Evolutionary conservation across 495 filamentous ascomycete genomes (phyloP).

Genomic region (Bryoglossum gracile): DNA sequence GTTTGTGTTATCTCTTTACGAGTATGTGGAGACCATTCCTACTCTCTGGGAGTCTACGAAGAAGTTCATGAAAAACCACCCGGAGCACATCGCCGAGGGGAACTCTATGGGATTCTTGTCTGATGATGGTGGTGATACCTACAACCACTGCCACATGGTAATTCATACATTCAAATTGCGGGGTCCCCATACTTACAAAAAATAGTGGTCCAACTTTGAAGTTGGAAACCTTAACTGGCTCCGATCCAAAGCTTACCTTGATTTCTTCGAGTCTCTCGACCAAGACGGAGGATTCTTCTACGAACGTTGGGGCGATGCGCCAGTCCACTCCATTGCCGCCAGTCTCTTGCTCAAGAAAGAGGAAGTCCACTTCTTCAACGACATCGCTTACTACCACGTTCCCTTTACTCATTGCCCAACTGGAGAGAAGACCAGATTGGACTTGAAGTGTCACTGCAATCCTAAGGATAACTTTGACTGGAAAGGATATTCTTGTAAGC

Average conservation of each 20-base stretch:
- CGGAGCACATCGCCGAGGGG: conserved; percentile 73
- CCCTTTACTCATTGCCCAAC: conserved; percentile 97
- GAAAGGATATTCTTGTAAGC: conserved; percentile 93
- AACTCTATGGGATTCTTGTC: conserved; percentile 91
- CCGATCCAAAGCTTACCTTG: conserved; percentile 67
- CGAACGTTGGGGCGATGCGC: conserved; percentile 87
- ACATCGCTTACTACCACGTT: conserved; percentile 98
- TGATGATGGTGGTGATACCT: conserved; percentile 79
- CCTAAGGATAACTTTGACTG: conserved; percentile 97
- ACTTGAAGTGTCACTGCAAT: conserved; percentile 88
- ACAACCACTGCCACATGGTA: conserved; percentile 97
- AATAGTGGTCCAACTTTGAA: conserved; percentile 91
- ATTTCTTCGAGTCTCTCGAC: conserved; percentile 76
- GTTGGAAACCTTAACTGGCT: conserved; percentile 81
- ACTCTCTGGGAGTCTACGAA: conserved; percentile 91
- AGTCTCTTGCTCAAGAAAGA: conserved; percentile 79
- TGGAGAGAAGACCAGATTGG: conserved; percentile 67
- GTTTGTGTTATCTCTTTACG: conserved; percentile 83
- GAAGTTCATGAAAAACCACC: conserved; percentile 81
- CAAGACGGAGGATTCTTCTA: conserved; percentile 88
- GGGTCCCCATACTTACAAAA: no score
- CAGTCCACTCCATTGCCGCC: conserved; percentile 91
- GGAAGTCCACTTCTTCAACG: conserved; percentile 96
- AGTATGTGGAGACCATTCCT: conserved; percentile 93
- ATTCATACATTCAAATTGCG: no score